Evolutionary conservation across 768 basidiomycete genomes (phyloP).

Genomic region (Pleurotus giganteus): DNA sequence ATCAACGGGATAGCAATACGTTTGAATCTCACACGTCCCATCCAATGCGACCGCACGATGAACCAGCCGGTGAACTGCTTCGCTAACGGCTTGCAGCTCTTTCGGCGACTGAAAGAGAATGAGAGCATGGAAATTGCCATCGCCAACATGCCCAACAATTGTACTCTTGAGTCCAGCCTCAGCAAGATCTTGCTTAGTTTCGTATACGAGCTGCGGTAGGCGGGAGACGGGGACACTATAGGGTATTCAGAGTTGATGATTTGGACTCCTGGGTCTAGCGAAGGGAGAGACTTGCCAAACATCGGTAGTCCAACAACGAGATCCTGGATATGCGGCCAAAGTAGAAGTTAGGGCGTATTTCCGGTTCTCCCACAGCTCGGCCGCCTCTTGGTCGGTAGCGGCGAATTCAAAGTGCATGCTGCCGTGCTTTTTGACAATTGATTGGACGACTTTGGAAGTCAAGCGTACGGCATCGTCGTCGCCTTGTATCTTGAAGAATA

Average conservation of each 20-base stretch:
- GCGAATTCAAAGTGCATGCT: conserved; percentile 73
- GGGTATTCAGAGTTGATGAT: background rate
- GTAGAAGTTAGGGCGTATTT: conserved; percentile 81
- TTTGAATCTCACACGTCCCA: conserved; percentile 65
- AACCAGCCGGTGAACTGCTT: conserved; percentile 69
- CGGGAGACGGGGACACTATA: conserved; percentile 66
- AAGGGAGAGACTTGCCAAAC: conserved; percentile 67
- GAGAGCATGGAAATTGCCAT: conserved; percentile 59
- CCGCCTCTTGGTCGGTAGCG: conserved; percentile 69
- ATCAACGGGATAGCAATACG: background rate
- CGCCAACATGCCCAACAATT: conserved; percentile 80
- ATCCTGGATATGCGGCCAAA: conserved; percentile 59
- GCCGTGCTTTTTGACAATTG: conserved; percentile 65
- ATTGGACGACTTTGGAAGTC: conserved; percentile 56
- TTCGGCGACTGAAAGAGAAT: conserved; percentile 58
- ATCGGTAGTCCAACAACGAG: conserved; percentile 82
- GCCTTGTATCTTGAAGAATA: conserved; percentile 94
- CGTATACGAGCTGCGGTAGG: conserved; percentile 66
- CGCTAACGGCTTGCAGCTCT: conserved; percentile 52
- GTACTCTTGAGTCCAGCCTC: conserved; percentile 57
- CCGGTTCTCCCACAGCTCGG: conserved; percentile 78
- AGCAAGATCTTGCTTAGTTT: conserved; percentile 77
- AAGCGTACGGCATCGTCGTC: conserved; percentile 55
- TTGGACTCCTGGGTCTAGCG: too few relatives aligned
- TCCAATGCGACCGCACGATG: conserved; percentile 71